Base-by-base conservation (phyloP, 192 early-diverging fungal species). In the Spizellomyces sp. region DNA sequence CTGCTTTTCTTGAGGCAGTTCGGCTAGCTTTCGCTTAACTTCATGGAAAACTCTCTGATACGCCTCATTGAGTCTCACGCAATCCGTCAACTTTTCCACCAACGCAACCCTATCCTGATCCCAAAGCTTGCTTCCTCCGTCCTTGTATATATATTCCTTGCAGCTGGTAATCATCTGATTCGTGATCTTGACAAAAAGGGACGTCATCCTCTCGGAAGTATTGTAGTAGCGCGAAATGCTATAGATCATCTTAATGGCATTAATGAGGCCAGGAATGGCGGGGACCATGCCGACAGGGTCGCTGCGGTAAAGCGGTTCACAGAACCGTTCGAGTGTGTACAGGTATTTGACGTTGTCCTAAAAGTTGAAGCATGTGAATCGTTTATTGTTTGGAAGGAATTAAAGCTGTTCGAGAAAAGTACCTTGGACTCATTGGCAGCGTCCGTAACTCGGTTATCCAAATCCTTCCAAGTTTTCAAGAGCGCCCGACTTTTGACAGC, bases 151-250 rank as follows among this genome's bases (percentile, higher is more conserved):
- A 70, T 82, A 88, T 75, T 88, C 87, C 67, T 89, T 88, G 75
- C 83, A 89, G 68, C 84, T 83, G 10, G 84, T 88, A 55, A 89
- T 88, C 87, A 89, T 89, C 70, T 89, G 87, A 75, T 89, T 89
- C 14, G 87, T 88, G 50, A 89, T 85, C 64, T 89, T 89, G 17
- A 89, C 87, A 71, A 89, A 88, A 59, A 89, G 74, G 2, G 85
- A 87, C 0, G 87, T 89, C 86, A 89, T 89, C 42, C 87, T 61
- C 68, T 89, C 87, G 4, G 87, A 89, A 9, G 87, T 88, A 75
- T 89, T 88, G 77, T 88, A 88, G 69, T 88, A 88, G 5, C 86
- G 75, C n/a, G 87, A 89, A 57, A 89, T 88, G 62, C 59, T 77
- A 70, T 87, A 87, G 58, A 88, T 88, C 87, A 89, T 89, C 67